phyloP scores from a whole-genome alignment of 108 stramenopile species.

The Licmophora abbreviata region DNA sequence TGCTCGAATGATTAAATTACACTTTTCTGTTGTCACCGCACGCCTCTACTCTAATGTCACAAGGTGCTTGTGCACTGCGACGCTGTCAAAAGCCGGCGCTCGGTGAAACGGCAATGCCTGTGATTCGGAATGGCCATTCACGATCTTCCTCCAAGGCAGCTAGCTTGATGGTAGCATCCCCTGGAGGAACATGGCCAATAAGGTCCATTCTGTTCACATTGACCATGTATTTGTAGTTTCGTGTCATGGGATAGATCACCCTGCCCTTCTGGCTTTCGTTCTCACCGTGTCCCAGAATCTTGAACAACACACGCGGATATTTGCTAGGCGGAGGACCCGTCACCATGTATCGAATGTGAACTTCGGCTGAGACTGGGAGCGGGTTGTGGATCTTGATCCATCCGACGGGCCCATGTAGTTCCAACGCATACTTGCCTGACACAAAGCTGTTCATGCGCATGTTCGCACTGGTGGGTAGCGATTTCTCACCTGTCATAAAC shows the following conservation, averaged over 20 bases:
- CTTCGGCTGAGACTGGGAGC: slow-evolving; percentile 25
- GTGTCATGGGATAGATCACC: not conserved
- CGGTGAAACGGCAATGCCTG: not conserved
- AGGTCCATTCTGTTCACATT: not conserved
- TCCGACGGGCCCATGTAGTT: slow-evolving; percentile 9
- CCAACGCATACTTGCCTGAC: slow-evolving; percentile 1
- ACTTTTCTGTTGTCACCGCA: too few species aligned
- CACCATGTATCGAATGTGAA: slow-evolving; percentile 37
- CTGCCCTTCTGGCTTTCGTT: not conserved
- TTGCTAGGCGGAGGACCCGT: slow-evolving; percentile 1
- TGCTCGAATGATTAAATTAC: too few species aligned
- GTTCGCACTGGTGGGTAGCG: not conserved
- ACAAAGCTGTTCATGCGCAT: not conserved
- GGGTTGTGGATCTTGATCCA: slow-evolving; percentile 20
- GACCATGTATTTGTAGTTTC: not conserved
- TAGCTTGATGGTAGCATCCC: not conserved
- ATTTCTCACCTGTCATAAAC: slow-evolving; percentile 1
- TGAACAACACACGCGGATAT: not conserved
- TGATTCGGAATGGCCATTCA: not conserved
- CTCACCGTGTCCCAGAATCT: not conserved
- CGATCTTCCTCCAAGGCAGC: not conserved
- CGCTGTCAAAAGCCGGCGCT: too few species aligned
- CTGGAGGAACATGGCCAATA: slow-evolving; percentile 6
- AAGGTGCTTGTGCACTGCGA: too few species aligned
- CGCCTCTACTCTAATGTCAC: too few species aligned